phyloP scores from a whole-genome alignment of 257 asterid species.

The Solanum dulcamara region DNA sequence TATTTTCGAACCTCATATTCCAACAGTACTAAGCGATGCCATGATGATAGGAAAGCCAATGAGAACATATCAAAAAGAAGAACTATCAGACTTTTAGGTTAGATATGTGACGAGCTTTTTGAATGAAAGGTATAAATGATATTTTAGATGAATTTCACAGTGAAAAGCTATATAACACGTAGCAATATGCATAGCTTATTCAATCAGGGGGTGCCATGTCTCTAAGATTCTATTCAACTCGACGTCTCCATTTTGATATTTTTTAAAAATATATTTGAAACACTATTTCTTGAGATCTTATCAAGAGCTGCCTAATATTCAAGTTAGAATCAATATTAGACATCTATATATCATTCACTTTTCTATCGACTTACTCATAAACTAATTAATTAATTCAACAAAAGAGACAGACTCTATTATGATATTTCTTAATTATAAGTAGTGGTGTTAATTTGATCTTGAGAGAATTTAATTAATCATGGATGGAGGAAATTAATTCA shows the following conservation, averaged over 20 bases:
- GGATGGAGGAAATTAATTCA: not conserved
- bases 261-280: not conserved
- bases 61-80: not conserved
- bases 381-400: not conserved
- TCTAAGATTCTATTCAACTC: not conserved
- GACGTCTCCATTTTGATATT: not conserved
- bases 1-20: not conserved
- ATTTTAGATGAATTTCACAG: not conserved
- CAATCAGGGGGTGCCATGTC: not conserved
- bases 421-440: not conserved
- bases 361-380: not conserved
- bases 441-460: not conserved
- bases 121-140: not conserved
- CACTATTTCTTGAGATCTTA: not conserved
- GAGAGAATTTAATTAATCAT: not conserved
- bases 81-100: not conserved
- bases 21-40: not conserved
- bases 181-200: not conserved
- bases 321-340: not conserved
- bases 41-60: fast-evolving
- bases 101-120: not conserved
- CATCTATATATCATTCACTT: no score
- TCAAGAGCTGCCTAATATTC: not conserved
- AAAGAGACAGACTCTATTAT: not conserved
- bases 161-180: not conserved